Evolutionary conservation across 345 rosid species (phyloP).

Genomic region (Lumnitzera racemosa): DNA sequence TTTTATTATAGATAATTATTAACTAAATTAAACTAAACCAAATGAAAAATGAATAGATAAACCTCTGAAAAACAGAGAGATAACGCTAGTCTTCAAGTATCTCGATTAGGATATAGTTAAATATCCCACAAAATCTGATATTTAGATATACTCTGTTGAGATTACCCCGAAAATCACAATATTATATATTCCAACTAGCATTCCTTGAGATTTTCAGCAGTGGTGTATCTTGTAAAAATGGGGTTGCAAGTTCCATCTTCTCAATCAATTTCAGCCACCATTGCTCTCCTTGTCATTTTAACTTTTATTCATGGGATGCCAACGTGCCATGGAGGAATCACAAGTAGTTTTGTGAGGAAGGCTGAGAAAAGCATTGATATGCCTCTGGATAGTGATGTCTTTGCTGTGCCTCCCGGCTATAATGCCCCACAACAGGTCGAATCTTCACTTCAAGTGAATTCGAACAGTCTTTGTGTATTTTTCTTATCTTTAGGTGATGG

Average conservation of each 20-base stretch:
- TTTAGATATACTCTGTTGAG: no score
- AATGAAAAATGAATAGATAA: no score
- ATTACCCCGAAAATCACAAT: no score
- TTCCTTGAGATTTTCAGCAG: background rate
- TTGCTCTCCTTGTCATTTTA: background rate
- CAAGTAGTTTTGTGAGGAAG: slow-evolving; percentile 33
- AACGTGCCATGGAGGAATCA: slow-evolving; percentile 16
- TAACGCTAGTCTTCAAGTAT: no score
- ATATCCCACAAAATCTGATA: no score
- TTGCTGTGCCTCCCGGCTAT: slow-evolving; percentile 29
- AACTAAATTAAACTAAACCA: no score
- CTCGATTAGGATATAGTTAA: no score
- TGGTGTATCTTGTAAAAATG: background rate
- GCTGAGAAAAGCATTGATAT: slow-evolving; percentile 26
- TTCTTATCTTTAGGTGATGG: no score
- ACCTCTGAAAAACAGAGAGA: no score
- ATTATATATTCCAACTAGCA: no score
- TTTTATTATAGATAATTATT: no score
- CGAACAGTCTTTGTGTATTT: no score
- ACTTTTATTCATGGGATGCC: background rate
- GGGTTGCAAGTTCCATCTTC: background rate
- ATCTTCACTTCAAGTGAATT: background rate
- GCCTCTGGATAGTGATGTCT: slow-evolving; percentile 31
- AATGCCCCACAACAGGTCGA: slow-evolving; percentile 43
- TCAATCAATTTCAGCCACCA: background rate